Evolutionary conservation across 2,329 filamentous ascomycete species (phyloP).

Genomic region (Lachnellula arida): DNA sequence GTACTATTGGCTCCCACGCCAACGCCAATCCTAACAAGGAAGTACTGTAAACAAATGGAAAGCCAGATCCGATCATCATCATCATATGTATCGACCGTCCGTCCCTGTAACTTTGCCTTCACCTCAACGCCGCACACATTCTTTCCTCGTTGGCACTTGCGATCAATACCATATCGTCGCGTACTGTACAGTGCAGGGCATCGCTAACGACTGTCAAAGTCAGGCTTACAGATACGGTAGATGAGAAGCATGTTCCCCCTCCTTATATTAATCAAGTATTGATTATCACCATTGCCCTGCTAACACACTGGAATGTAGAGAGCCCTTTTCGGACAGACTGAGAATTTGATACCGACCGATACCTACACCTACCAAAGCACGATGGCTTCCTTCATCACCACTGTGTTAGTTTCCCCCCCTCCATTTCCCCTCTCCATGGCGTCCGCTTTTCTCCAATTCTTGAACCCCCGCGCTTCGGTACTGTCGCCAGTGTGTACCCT

Average conservation of each 20-base stretch:
- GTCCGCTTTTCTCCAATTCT: conserved; percentile 34
- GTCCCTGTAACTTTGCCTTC: no score
- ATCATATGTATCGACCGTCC: no score
- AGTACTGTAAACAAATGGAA: no score
- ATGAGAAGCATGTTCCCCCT: not conserved
- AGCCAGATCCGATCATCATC: no score
- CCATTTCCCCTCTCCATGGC: conserved; percentile 17
- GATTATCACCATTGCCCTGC: conserved; percentile 17
- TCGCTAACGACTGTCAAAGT: no score
- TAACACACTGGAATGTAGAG: conserved; percentile 28
- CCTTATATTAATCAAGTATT: not conserved
- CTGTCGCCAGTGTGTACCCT: conserved; percentile 25
- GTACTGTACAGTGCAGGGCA: no score
- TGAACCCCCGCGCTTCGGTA: conserved; percentile 17
- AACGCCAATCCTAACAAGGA: no score
- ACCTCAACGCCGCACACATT: no score
- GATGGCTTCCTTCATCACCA: conserved; percentile 78
- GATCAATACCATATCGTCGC: no score
- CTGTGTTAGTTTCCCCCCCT: conserved; percentile 59
- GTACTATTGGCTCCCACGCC: no score
- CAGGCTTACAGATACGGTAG: no score
- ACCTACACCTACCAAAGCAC: conserved; percentile 24
- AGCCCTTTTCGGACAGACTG: not conserved
- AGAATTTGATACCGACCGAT: not conserved
- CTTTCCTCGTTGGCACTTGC: no score